Percentiles rank a stretch among this genome's conserved stretches.
These are phyloP conservation scores for Ocimum tenuiflorum DNA, from an alignment of 257 asterid species.

Conservation along the genomic window DNA sequence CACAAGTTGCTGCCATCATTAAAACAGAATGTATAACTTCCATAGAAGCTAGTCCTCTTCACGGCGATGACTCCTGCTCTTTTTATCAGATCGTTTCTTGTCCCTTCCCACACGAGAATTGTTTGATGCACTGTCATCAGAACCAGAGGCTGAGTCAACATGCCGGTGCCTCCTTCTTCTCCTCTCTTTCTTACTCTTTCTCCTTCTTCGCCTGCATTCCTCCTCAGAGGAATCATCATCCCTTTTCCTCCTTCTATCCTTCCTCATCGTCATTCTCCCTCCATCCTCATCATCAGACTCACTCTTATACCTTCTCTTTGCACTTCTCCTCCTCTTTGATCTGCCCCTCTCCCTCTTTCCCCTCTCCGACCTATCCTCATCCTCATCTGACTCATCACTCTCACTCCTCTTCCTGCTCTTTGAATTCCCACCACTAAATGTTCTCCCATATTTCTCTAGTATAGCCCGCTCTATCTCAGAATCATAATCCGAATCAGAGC, in stretches of 20 bases:
- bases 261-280: constrained; percentile 45
- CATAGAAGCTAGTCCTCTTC: constrained; percentile 36
- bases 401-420: constrained; percentile 34
- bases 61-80: constrained; percentile 46
- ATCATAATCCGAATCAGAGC: constrained; percentile 71
- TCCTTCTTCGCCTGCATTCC: constrained; percentile 42
- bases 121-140: constrained; percentile 47
- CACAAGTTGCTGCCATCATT: background rate
- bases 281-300: constrained; percentile 47
- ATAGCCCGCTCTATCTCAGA: constrained; percentile 76
- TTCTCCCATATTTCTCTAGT: constrained; percentile 43
- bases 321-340: constrained; percentile 49
- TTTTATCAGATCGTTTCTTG: constrained; percentile 63
- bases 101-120: constrained; percentile 69
- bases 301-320: constrained; percentile 36
- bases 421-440: constrained; percentile 28
- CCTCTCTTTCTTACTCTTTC: constrained; percentile 39
- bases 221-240: constrained; percentile 48
- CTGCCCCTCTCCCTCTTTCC: constrained; percentile 47
- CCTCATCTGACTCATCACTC: constrained; percentile 29
- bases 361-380: constrained; percentile 24
- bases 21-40: background rate
- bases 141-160: constrained; percentile 35
- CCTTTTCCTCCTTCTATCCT: constrained; percentile 35
- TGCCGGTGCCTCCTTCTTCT: constrained; percentile 54